A percentile compares a stretch with the other conserved stretches of the same genome.
Conservation (phyloP, 2,329 filamentous ascomycete genomes). For the Aspergillus sp. region DNA sequence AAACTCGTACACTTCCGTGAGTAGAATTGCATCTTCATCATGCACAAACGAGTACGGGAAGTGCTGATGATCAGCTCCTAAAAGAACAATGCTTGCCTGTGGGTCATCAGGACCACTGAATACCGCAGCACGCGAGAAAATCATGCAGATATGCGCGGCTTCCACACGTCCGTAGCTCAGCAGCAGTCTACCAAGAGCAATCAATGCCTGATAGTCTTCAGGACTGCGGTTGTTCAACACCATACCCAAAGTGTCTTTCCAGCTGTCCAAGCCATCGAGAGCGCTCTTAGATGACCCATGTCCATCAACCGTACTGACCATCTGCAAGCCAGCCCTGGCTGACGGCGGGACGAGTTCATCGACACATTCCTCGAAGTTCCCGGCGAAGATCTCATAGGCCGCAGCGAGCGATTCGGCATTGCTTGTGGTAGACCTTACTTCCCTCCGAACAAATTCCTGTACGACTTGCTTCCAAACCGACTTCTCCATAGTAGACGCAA, state of each 20-base stretch:
- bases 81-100: slow-evolving; percentile 68
- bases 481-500: slow-evolving; percentile 70
- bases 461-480: slow-evolving; percentile 83
- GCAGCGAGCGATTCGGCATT: slow-evolving; percentile 84
- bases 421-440: slow-evolving; percentile 74
- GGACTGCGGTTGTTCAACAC: slow-evolving; percentile 81
- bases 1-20: slow-evolving; percentile 96
- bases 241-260: slow-evolving; percentile 82
- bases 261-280: slow-evolving; percentile 80
- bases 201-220: slow-evolving; percentile 69
- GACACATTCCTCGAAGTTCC: slow-evolving; percentile 88
- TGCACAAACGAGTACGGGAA: slow-evolving; percentile 65
- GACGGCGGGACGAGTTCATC: slow-evolving; percentile 93
- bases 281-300: slow-evolving; percentile 61
- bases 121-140: slow-evolving; percentile 70
- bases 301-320: slow-evolving; percentile 67
- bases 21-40: slow-evolving; percentile 77
- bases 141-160: slow-evolving; percentile 87
- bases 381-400: slow-evolving; percentile 87
- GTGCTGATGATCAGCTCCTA: slow-evolving; percentile 75
- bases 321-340: slow-evolving; percentile 82
- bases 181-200: slow-evolving; percentile 73
- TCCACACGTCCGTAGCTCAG: slow-evolving; percentile 80
- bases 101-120: slow-evolving; percentile 81
- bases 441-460: slow-evolving; percentile 91